phyloP scores from a whole-genome alignment of 495 filamentous ascomycete species.

The Neurospora sp. region DNA sequence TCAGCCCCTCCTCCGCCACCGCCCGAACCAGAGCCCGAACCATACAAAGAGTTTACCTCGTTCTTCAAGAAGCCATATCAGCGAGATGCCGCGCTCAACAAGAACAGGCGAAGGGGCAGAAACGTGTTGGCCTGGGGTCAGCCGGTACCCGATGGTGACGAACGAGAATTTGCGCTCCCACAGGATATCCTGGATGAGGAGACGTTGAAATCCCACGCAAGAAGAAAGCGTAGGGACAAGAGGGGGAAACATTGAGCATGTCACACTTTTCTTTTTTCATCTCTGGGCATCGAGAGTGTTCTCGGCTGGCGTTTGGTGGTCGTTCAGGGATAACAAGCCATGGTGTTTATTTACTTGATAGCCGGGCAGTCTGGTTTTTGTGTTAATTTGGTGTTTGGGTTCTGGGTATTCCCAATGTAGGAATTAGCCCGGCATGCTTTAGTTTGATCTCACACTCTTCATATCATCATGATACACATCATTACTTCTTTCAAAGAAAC shows the following conservation, averaged over 20 bases:
- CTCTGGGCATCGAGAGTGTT: not conserved
- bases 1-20: not conserved
- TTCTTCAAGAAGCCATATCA: slow-evolving; percentile 73
- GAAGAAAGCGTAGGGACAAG: slow-evolving; percentile 41
- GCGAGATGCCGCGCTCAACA: slow-evolving; percentile 62
- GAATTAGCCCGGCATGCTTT: not conserved
- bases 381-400: not conserved
- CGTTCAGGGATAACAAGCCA: not conserved
- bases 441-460: not conserved
- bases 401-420: not conserved
- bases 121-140: slow-evolving; percentile 63
- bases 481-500: not conserved
- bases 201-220: slow-evolving; percentile 50
- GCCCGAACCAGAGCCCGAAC: slow-evolving; percentile 6
- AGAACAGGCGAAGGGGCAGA: slow-evolving; percentile 46
- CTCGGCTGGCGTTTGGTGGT: not conserved
- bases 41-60: slow-evolving; percentile 62
- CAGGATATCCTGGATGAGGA: slow-evolving; percentile 59
- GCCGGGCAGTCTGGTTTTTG: not conserved
- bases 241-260: slow-evolving; percentile 17
- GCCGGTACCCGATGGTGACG: slow-evolving; percentile 60
- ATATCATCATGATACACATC: not conserved
- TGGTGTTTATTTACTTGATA: not conserved
- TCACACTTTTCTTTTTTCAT: not conserved
- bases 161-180: slow-evolving; percentile 66